Evolutionary conservation across 2,329 filamentous ascomycete genomes (phyloP).

Genomic region (Xylaria sp.): DNA sequence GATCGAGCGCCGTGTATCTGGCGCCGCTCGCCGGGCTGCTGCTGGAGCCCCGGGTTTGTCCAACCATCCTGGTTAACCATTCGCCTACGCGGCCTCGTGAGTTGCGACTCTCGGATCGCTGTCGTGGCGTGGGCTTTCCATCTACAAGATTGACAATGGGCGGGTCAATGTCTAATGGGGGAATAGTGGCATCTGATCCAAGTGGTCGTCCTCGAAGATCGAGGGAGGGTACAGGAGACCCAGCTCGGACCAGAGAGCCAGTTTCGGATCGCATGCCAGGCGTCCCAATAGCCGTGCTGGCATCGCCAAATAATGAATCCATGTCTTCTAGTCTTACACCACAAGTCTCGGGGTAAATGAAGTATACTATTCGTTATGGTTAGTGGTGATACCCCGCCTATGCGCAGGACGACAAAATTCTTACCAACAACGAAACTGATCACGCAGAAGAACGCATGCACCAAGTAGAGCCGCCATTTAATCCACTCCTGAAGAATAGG

Average conservation of each 20-base stretch:
- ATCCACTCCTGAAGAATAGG: slow-evolving; percentile 93
- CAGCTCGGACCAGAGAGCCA: slow-evolving; percentile 80
- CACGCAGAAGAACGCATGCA: slow-evolving; percentile 97
- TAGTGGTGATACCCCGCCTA: slow-evolving; percentile 31
- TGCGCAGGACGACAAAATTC: slow-evolving; percentile 50
- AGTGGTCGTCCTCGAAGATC: slow-evolving; percentile 69
- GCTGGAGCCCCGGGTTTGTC: slow-evolving; percentile 50
- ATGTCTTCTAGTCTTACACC: slow-evolving; percentile 97
- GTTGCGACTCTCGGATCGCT: slow-evolving; percentile 48
- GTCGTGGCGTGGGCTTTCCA: slow-evolving; percentile 58
- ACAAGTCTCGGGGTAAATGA: slow-evolving; percentile 96
- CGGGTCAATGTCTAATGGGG: slow-evolving; percentile 83
- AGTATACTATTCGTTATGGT: slow-evolving; percentile 75
- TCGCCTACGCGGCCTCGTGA: slow-evolving; percentile 57
- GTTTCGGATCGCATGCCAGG: slow-evolving; percentile 79
- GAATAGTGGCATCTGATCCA: slow-evolving; percentile 75
- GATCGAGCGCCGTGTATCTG: slow-evolving; percentile 55
- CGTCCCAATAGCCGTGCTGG: slow-evolving; percentile 81
- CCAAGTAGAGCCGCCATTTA: slow-evolving; percentile 90
- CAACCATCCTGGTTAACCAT: slow-evolving; percentile 59
- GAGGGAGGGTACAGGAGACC: slow-evolving; percentile 83
- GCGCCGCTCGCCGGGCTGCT: slow-evolving; percentile 50
- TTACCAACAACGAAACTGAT: slow-evolving; percentile 95
- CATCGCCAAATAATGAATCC: slow-evolving; percentile 93
- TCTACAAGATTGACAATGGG: slow-evolving; percentile 68